These are phyloP conservation scores for Batrachochytrium dendrobatidis DNA, from an alignment of 371 early-diverging fungal species.

Conservation along the genomic window DNA sequence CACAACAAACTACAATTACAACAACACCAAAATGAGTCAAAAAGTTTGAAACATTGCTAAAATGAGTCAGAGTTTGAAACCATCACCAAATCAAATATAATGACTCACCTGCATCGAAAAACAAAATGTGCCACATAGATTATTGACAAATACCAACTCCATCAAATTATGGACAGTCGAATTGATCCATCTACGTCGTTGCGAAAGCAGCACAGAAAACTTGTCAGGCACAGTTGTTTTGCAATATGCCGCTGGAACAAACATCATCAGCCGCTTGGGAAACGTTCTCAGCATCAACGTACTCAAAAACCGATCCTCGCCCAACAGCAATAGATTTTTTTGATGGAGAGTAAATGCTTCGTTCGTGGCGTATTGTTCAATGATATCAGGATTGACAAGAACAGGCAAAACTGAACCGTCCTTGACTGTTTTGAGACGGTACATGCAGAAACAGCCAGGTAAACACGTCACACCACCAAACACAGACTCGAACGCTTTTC, in stretches of 20 bases:
- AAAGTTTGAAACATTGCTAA: background rate
- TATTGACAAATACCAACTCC: constrained; percentile 78
- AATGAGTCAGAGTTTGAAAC: constrained; percentile 30
- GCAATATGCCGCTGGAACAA: constrained; percentile 89
- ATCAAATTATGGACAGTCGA: constrained; percentile 93
- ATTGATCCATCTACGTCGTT: constrained; percentile 97
- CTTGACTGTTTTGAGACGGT: constrained; percentile 42
- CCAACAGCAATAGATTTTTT: constrained; percentile 93
- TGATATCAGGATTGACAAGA: constrained; percentile 83
- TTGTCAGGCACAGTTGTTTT: constrained; percentile 88
- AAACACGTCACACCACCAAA: constrained; percentile 97
- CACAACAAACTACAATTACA: constrained; percentile 17
- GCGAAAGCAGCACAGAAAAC: constrained; percentile 84
- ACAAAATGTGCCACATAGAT: constrained; percentile 92
- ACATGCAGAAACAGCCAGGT: constrained; percentile 95
- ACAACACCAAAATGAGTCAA: constrained; percentile 14
- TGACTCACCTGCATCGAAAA: constrained; percentile 91
- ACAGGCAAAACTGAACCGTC: constrained; percentile 53
- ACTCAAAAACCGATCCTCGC: constrained; percentile 97
- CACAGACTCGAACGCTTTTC: constrained; percentile 88
- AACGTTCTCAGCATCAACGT: constrained; percentile 95
- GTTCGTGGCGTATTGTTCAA: constrained; percentile 87
- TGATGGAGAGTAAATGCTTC: constrained; percentile 93
- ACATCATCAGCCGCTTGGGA: constrained; percentile 87
- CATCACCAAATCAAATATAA: constrained; percentile 86